phyloP scores from a whole-genome alignment of 306 rosid species.

The Psophocarpus tetragonolobus region DNA sequence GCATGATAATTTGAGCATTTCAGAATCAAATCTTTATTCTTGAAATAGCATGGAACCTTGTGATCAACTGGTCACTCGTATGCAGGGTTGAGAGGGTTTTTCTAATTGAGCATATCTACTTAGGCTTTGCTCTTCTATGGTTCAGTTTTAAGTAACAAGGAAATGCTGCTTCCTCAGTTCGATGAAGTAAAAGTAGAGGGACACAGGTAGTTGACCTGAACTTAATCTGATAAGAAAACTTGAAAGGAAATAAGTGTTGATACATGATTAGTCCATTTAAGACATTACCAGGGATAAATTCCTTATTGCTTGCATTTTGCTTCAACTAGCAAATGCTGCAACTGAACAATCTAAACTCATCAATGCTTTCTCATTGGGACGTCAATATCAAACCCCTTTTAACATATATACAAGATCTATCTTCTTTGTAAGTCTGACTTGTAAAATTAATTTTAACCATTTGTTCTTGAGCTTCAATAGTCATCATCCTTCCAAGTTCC shows the following conservation, averaged over 20 bases:
- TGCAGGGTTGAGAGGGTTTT: background rate
- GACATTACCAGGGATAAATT: background rate
- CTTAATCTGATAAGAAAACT: background rate
- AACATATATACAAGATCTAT: background rate
- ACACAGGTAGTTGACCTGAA: background rate
- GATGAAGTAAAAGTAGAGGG: background rate
- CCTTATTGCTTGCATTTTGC: background rate
- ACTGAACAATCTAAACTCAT: background rate
- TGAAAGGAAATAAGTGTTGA: background rate
- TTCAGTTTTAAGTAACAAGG: background rate
- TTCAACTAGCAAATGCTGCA: background rate
- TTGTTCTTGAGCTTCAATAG: background rate
- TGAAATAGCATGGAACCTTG: background rate
- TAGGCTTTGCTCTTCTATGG: background rate
- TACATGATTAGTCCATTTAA: background rate
- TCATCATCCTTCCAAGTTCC: conserved; percentile 23
- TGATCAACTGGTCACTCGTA: background rate
- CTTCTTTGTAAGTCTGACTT: background rate
- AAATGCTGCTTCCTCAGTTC: background rate
- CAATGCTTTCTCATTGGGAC: background rate
- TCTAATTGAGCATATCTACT: background rate
- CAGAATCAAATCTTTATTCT: background rate
- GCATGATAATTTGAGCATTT: background rate
- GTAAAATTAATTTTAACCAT: conserved; percentile 15
- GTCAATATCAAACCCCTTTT: conserved; percentile 15